These are phyloP conservation scores for Coemansia sp. DNA, from an alignment of 192 early-diverging fungal genomes.

Conservation along the genomic window DNA sequence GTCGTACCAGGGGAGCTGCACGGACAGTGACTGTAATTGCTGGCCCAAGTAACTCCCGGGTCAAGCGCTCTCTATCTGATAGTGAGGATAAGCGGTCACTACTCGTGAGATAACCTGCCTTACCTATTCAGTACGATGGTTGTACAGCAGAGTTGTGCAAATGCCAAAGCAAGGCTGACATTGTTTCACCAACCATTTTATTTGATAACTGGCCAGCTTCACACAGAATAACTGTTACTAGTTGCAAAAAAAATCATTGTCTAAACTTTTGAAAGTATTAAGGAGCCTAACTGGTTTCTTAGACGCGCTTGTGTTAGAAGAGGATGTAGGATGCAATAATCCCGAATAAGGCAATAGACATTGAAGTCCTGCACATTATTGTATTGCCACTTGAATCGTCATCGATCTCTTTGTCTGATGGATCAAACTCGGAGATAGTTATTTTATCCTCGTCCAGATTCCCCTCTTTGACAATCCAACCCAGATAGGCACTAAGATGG, in stretches of 20 bases:
- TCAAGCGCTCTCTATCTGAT: too few species aligned
- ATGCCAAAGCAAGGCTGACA: not conserved
- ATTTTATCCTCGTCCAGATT: slow-evolving; percentile 11
- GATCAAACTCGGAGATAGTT: not conserved
- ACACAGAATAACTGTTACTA: not conserved
- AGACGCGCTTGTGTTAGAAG: not conserved
- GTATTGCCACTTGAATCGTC: not conserved
- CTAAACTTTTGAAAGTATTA: not conserved
- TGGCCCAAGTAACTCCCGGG: too few species aligned
- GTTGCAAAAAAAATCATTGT: not conserved
- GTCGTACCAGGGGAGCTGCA: too few species aligned
- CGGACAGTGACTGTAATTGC: too few species aligned
- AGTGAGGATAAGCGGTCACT: too few species aligned
- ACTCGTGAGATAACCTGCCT: too few species aligned
- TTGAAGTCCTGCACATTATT: not conserved
- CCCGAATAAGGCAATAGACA: not conserved
- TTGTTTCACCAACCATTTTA: not conserved
- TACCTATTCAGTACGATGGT: not conserved
- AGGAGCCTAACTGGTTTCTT: not conserved
- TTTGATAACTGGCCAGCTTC: not conserved
- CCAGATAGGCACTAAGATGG: slow-evolving; percentile 22
- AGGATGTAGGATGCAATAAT: not conserved
- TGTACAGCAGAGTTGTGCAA: not conserved
- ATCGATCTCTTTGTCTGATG: not conserved
- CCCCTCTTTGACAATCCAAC: slow-evolving; percentile 26